Evolutionary conservation across 2,329 filamentous ascomycete species (phyloP).

Genomic region (Fusarium humuli): DNA sequence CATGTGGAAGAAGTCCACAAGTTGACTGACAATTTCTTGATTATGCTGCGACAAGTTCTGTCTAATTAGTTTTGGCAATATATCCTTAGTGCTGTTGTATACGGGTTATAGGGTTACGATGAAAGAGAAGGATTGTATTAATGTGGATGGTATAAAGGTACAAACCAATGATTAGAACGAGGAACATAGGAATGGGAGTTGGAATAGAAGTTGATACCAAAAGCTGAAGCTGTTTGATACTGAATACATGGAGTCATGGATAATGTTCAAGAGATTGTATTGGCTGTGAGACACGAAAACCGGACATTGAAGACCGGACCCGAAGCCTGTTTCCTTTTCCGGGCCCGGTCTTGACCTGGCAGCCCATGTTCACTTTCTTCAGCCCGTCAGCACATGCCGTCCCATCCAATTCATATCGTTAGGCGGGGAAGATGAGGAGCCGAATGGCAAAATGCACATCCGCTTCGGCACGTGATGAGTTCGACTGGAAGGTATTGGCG

Average conservation of each 20-base stretch:
- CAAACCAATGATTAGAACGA: slow-evolving; percentile 1
- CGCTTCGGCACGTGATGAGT: slow-evolving; percentile 43
- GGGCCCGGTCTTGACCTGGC: slow-evolving; percentile 11
- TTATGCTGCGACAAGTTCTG: slow-evolving; percentile 84
- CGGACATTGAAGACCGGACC: slow-evolving; percentile 39
- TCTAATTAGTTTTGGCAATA: slow-evolving; percentile 67
- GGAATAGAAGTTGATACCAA: slow-evolving; percentile 6
- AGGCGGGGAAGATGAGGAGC: slow-evolving; percentile 33
- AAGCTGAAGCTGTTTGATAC: background rate
- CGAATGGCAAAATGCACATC: slow-evolving; percentile 40
- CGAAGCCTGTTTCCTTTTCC: slow-evolving; percentile 21
- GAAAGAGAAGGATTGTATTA: slow-evolving; percentile 14
- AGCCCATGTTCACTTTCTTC: background rate
- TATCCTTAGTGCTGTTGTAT: slow-evolving; percentile 25
- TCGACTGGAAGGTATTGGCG: slow-evolving; percentile 22
- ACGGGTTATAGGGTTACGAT: background rate
- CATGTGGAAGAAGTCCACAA: slow-evolving; percentile 82
- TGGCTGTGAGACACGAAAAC: slow-evolving; percentile 7
- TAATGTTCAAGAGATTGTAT: background rate
- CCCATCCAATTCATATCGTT: slow-evolving; percentile 31
- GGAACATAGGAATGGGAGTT: background rate
- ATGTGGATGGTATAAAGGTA: slow-evolving; percentile 11
- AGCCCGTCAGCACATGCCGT: slow-evolving; percentile 37
- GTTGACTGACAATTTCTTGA: slow-evolving; percentile 81
- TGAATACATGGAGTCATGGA: background rate